Evolutionary conservation across 768 basidiomycete species (phyloP), one percentile per base, ranked within the genome.

Genomic region (Russula foetens): DNA sequence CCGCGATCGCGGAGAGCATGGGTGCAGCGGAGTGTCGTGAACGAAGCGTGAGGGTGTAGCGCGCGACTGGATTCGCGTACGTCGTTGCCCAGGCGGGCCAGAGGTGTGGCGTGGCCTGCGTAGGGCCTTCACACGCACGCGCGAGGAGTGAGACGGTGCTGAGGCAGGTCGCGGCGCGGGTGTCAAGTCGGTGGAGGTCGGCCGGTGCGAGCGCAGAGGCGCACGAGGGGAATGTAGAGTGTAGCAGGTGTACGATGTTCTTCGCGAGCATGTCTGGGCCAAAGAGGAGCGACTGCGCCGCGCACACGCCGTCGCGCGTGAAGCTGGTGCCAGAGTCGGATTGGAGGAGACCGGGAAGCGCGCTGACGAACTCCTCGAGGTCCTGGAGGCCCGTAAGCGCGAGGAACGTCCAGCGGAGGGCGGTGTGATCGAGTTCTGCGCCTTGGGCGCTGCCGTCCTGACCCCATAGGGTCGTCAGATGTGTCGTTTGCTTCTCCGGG

Each of bases 371-470:
- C 7, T 45, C 28, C 17, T 61, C 60, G 19, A 61, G 55, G 35
- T 61, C 60, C 9, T 44, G 45, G 49, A 21, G 49, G 8, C 52
- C 55, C 7, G 54, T 61, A 49, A 61, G 33, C 26, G 49, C 43
- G 7, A 52, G 43, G 14, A 61, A 43, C 7, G 60, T 61, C 60
- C 60, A 61, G 23, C 60, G 55, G 49, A 61, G 60, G 31, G 60
- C 60, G 11, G 44, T 46, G 35, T 56, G 60, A 41, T 61, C 60
- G 31, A 61, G 60, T 17, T 51, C 49, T 1, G 49, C 43, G 26
- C 60, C 60, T 49, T 60, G 39, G 15, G 7, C 43, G 19, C 21
- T 39, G 49, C 49, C 49, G 15, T 19, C 33, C 2, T 23, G 43
- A 21, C 48, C 31, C 60, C 60, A 61, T 14, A 38, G 55, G 1